Conservation (phyloP, 2,329 filamentous ascomycete species). For the Paecilomyces niveus region DNA sequence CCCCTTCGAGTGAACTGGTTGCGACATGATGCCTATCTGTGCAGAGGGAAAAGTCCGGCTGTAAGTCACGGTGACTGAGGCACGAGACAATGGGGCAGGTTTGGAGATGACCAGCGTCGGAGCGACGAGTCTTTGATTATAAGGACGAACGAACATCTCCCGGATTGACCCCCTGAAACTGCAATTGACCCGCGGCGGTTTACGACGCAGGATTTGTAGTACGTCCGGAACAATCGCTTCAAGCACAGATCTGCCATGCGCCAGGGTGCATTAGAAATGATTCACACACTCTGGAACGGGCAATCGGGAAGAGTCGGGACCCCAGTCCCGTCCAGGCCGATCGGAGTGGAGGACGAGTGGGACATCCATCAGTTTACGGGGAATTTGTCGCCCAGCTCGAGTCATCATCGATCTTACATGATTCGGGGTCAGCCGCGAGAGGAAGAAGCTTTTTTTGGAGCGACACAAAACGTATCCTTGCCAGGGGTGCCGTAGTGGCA, state of each 20-base stretch:
- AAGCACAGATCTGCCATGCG: not conserved
- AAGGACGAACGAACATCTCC: not conserved
- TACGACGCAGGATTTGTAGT: not conserved
- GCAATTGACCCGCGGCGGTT: not conserved
- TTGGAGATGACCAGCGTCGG: not conserved
- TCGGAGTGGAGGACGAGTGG: not conserved
- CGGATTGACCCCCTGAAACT: not conserved
- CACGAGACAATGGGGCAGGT: not conserved
- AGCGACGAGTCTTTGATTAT: not conserved
- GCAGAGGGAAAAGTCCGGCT: not conserved
- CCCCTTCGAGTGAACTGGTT: not conserved
- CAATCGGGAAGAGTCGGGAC: conserved; percentile 2
- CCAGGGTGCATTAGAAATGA: not conserved
- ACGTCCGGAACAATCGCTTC: not conserved
- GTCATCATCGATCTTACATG: not conserved
- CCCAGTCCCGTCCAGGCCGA: not conserved
- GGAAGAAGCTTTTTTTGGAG: not conserved
- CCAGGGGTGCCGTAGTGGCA: not conserved
- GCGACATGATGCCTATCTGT: not conserved
- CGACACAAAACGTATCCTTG: not conserved
- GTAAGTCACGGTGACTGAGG: not conserved
- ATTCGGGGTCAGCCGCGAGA: not conserved
- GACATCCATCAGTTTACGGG: not conserved
- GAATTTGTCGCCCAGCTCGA: not conserved
- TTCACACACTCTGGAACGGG: not conserved